Conservation (phyloP, 352 stramenopile species). For the Globisporangium ultimum region DNA sequence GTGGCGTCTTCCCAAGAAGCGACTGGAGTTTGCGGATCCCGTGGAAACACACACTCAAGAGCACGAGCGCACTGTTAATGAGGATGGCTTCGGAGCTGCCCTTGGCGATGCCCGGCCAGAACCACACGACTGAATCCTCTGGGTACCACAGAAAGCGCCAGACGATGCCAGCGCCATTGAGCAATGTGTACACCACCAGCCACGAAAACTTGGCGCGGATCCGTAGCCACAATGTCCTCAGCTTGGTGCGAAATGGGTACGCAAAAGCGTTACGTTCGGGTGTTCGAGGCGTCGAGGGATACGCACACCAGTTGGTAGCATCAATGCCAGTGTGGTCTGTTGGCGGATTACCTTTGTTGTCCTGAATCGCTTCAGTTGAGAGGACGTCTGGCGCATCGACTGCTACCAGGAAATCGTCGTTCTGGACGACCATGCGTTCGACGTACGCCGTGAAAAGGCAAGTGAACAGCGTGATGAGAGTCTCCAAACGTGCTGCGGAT, state of each 20-base stretch:
- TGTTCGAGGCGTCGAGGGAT: not conserved
- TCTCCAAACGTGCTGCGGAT: not conserved
- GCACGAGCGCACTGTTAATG: constrained; percentile 28
- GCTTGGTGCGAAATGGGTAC: not conserved
- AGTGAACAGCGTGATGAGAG: not conserved
- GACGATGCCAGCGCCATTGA: constrained; percentile 22
- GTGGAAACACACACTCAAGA: constrained; percentile 33
- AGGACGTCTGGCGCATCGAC: too few relatives aligned
- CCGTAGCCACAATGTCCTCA: constrained; percentile 13
- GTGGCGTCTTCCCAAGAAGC: not conserved
- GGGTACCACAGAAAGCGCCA: constrained; percentile 25
- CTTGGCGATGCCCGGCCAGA: constrained; percentile 32
- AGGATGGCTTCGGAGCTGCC: constrained; percentile 36
- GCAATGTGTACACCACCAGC: constrained; percentile 22
- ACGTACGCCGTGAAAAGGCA: too few relatives aligned
- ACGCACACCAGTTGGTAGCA: not conserved
- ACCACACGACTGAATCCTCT: constrained; percentile 20
- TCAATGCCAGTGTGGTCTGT: too few relatives aligned
- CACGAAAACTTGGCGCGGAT: constrained; percentile 18
- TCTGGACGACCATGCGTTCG: too few relatives aligned
- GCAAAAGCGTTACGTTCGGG: too few relatives aligned
- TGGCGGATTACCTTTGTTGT: too few relatives aligned
- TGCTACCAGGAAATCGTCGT: too few relatives aligned
- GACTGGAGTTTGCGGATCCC: constrained; percentile 18
- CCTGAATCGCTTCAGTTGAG: too few relatives aligned